Evolutionary conservation across 805 yeast genomes (phyloP), one percentile per base, ranked within the genome.

Genomic region (Ogataea nonfermentans): DNA sequence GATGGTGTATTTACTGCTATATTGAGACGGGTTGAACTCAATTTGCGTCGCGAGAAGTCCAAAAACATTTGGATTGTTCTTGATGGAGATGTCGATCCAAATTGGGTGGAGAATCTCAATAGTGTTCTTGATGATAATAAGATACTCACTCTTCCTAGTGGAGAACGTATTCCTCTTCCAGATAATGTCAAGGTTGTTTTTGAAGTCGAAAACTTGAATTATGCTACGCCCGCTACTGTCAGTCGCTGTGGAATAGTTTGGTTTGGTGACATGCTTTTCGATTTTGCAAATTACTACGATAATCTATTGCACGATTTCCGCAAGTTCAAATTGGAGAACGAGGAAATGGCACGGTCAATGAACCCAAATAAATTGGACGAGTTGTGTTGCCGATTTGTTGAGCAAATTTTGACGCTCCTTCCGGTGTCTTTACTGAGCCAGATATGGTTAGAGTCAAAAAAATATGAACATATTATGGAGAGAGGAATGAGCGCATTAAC

Each of bases 1-100:
- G 98, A 91, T 62, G 98, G 98, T 5, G 55, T 90, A 8, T 72
- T 90, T 36, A 85, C 95, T 0, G 59, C 76, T 8, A 70, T 82
- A 6, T 52, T 91, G 29, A 66, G 98, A 46, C 68, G 66, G 36
- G 71, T 83, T 0, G 60, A 59, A 3, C 73, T 70, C 3, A 80
- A 80, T 45, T 48, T 74, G 11, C 65, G 84, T 30, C 88, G 87
- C 1, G 90, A 84, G 45, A 49, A 57, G 7, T 47, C 63, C 2
- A 78, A 73, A 43, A 59, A 70, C 3, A 70, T 79, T 11, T 89
- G 95, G 93, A 72, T 91, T 43, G 72, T 90, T 0, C 84, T 91
- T 55, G 97, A 91, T 61, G 95, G 97, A 27, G 96, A 88, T 51
- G 76, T 91, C 24, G 97, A 91, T 56, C 97, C 98, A 0, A 80